Percentiles rank a stretch among this genome's conserved stretches.
Conservation (phyloP, 108 stramenopile species). For the Poteriospumella lacustris region DNA sequence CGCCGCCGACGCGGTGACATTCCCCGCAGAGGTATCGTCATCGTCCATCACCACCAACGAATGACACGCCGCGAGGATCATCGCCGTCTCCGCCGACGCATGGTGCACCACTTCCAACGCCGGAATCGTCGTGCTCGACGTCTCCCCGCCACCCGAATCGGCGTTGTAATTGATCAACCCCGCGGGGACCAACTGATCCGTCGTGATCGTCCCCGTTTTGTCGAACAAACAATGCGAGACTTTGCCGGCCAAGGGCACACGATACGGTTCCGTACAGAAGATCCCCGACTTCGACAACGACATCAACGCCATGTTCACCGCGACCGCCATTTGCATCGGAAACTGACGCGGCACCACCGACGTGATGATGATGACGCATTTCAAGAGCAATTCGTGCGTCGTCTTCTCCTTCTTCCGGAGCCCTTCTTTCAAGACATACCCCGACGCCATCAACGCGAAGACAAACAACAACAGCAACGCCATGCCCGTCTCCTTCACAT, state of each 20-base stretch:
- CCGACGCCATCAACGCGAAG: constrained; percentile 83
- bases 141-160: not conserved
- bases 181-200: constrained; percentile 90
- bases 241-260: constrained; percentile 91
- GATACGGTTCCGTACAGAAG: constrained; percentile 89
- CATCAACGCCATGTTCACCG: constrained; percentile 91
- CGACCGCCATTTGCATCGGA: constrained; percentile 95
- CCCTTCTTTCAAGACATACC: constrained; percentile 85
- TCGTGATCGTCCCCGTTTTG: constrained; percentile 94
- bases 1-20: too few species aligned
- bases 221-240: constrained; percentile 89
- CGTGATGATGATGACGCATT: constrained; percentile 90
- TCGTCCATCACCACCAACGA: constrained; percentile 75
- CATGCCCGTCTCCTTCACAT: constrained; percentile 79
- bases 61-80: constrained; percentile 84
- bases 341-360: constrained; percentile 91
- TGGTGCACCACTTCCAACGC: constrained; percentile 22
- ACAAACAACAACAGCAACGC: constrained; percentile 79
- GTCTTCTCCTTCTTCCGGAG: constrained; percentile 73
- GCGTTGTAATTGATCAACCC: constrained; percentile 62
- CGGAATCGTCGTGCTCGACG: not conserved
- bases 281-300: constrained; percentile 83
- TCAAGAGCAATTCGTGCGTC: constrained; percentile 82
- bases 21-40: not conserved
- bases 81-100: constrained; percentile 53